Conservation (phyloP, 1,139 yeast genomes). For the Kurtzmaniella quercitrusa region DNA sequence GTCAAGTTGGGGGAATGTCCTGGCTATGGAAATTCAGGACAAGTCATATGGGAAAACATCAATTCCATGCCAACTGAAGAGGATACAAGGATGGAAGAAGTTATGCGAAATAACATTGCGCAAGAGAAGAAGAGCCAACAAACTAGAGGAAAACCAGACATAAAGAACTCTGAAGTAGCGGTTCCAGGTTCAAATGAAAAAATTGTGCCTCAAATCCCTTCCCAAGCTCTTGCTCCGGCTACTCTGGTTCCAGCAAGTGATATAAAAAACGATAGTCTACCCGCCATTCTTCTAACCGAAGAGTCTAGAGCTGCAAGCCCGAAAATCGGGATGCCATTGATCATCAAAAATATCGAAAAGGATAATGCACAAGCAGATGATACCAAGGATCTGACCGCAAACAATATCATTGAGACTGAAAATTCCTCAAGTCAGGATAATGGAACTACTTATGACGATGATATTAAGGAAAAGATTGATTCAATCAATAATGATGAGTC, state of each 20-base stretch:
- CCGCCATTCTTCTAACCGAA: not conserved
- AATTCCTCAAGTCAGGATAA: no score
- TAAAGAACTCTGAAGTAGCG: not conserved
- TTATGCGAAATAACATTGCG: conserved; percentile 40
- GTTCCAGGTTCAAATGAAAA: conserved; percentile 2
- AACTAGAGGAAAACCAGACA: no score
- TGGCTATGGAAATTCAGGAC: conserved; percentile 67
- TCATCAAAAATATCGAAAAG: not conserved
- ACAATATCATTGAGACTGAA: no score
- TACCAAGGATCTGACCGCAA: no score
- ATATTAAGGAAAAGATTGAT: not conserved
- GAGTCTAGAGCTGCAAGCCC: not conserved
- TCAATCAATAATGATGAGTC: not conserved
- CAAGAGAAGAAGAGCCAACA: conserved; percentile 13
- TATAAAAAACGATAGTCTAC: not conserved
- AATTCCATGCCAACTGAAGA: conserved; percentile 52
- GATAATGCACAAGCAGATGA: not conserved
- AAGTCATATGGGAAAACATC: conserved; percentile 62
- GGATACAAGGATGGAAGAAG: conserved; percentile 44
- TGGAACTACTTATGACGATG: no score
- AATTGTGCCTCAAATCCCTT: not conserved
- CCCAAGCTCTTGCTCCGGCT: no score
- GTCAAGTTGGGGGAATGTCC: conserved; percentile 56
- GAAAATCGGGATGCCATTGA: not conserved
- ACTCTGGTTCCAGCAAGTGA: no score